phyloP scores from a whole-genome alignment of 2,329 filamentous ascomycete species.

The Ophiostoma ips region DNA sequence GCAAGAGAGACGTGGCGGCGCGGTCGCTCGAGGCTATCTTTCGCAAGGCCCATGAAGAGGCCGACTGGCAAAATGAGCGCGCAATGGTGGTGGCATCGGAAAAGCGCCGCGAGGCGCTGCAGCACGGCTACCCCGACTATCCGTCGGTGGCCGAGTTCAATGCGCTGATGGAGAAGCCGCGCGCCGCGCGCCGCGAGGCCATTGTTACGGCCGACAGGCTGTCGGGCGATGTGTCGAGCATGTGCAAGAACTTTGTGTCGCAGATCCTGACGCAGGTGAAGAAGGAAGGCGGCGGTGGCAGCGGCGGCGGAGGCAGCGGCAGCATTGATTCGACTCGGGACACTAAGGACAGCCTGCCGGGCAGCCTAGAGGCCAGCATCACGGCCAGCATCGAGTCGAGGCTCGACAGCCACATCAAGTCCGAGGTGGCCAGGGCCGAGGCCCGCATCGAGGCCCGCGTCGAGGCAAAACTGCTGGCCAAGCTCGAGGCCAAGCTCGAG shows the following conservation, averaged over 20 bases:
- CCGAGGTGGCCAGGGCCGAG: neutral
- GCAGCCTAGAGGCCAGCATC: no score
- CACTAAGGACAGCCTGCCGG: no score
- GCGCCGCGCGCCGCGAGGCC: neutral
- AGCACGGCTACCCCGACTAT: constrained; percentile 6
- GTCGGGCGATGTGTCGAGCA: neutral
- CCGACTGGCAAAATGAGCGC: neutral
- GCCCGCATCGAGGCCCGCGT: neutral
- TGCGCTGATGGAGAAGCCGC: neutral
- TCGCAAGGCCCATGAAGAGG: neutral
- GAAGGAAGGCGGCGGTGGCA: neutral
- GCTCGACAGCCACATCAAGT: neutral
- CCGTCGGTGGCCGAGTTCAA: constrained; percentile 6
- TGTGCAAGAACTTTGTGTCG: neutral
- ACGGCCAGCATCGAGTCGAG: neutral
- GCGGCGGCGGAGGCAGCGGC: no score
- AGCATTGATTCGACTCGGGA: no score
- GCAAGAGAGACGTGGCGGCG: neutral
- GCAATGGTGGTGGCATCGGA: neutral
- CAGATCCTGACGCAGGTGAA: neutral
- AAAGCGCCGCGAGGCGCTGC: constrained; percentile 3
- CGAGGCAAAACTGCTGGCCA: neutral
- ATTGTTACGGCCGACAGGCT: neutral
- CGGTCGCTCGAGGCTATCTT: neutral
- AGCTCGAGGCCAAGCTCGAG: neutral